A percentile compares a stretch with the other conserved stretches of the same genome.
phyloP scores from a whole-genome alignment of 208 protist species.

The Willaertia magna region DNA sequence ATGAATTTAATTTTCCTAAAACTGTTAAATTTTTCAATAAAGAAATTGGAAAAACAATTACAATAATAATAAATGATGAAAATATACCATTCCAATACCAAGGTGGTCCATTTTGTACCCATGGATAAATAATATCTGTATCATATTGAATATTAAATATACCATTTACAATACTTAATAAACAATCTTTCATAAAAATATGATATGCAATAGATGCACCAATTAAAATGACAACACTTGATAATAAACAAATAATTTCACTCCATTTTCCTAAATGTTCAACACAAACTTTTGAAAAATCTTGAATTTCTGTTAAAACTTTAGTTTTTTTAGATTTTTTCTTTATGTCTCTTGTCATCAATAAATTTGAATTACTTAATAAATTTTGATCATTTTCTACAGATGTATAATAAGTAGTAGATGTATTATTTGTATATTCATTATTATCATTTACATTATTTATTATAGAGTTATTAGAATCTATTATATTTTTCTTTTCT shows the following conservation, averaged over 20 bases:
- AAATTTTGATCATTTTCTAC: background rate
- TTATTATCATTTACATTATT: background rate
- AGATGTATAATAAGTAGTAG: background rate
- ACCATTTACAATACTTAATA: background rate
- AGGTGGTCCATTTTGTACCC: background rate
- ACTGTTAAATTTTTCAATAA: background rate
- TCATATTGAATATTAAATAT: background rate
- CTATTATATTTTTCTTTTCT: background rate
- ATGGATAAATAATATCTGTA: background rate
- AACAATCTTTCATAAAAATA: background rate
- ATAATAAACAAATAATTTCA: background rate
- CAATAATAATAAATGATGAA: background rate
- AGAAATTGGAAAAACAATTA: background rate
- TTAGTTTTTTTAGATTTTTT: background rate
- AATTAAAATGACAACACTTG: background rate
- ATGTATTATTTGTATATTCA: background rate
- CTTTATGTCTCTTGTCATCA: no score
- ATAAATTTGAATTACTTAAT: background rate
- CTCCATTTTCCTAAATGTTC: background rate
- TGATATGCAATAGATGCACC: background rate
- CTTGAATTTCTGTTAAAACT: background rate
- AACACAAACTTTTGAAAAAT: conserved; percentile 7
- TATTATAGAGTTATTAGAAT: background rate
- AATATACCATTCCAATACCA: background rate
- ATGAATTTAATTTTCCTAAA: background rate